Evolutionary conservation across 805 yeast genomes (phyloP).

Genomic region (Wickerhamomyces kurtzmanii): DNA sequence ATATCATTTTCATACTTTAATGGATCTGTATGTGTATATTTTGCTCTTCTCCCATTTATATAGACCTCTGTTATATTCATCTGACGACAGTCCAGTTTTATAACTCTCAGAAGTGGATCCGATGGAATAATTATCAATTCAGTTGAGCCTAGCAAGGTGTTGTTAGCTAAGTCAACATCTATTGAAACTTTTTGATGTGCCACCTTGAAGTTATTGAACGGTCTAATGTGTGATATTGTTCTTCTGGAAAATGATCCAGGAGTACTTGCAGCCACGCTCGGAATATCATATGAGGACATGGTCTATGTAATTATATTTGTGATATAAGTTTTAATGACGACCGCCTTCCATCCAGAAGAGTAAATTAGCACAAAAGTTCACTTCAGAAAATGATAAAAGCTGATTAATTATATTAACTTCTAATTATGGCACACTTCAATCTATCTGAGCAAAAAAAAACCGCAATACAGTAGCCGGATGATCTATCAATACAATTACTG

Average conservation of each 20-base stretch:
- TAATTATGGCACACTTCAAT: too few relatives aligned
- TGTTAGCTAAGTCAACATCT: slow-evolving; percentile 67
- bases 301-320: too few relatives aligned
- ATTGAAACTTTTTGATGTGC: slow-evolving; percentile 79
- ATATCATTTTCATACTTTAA: slow-evolving; percentile 26
- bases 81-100: slow-evolving; percentile 77
- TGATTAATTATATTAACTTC: too few relatives aligned
- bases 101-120: slow-evolving; percentile 40
- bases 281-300: slow-evolving; percentile 13
- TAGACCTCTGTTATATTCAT: slow-evolving; percentile 52
- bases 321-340: too few relatives aligned
- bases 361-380: too few relatives aligned
- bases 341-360: too few relatives aligned
- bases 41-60: slow-evolving; percentile 52
- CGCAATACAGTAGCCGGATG: too few relatives aligned
- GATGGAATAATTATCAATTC: slow-evolving; percentile 77
- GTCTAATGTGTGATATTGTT: background rate
- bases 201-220: slow-evolving; percentile 38
- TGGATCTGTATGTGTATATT: slow-evolving; percentile 47
- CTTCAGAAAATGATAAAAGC: too few relatives aligned
- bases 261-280: slow-evolving; percentile 9
- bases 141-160: slow-evolving; percentile 58
- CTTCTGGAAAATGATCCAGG: slow-evolving; percentile 7
- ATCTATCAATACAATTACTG: too few relatives aligned
- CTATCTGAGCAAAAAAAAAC: too few relatives aligned